phyloP scores from a whole-genome alignment of 2,329 filamentous ascomycete genomes.

The Zarea fungicola region DNA sequence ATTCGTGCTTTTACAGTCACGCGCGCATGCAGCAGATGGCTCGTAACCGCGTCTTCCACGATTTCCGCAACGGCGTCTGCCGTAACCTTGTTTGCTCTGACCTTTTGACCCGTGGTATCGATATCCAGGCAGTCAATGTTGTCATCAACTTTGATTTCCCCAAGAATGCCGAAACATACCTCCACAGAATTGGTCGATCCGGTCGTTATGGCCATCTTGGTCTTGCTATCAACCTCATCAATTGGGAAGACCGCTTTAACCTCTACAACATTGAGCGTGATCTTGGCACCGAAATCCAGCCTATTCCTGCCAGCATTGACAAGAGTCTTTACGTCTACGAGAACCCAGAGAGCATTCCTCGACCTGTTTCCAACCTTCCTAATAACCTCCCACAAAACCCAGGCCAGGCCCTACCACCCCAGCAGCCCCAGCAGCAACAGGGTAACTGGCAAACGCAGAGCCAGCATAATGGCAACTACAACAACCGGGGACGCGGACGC shows the following conservation, averaged over 20 bases:
- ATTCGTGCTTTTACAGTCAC: constrained; percentile 99
- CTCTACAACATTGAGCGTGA: constrained; percentile 98
- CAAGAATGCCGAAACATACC: constrained; percentile 97
- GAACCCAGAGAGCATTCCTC: constrained; percentile 87
- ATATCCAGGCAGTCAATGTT: constrained; percentile 98
- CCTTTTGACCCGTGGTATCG: constrained; percentile 94
- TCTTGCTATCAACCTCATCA: constrained; percentile 97
- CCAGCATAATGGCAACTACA: constrained; percentile 32
- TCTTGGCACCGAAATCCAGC: constrained; percentile 91
- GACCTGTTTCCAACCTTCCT: constrained; percentile 58
- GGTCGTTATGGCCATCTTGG: constrained; percentile 95
- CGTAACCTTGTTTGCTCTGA: constrained; percentile 98
- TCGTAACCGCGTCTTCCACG: constrained; percentile 97
- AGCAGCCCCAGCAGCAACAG: constrained; percentile 27
- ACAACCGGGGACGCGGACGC: constrained; percentile 33
- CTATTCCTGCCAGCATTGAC: constrained; percentile 92
- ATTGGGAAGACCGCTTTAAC: constrained; percentile 98
- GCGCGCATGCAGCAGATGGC: constrained; percentile 96
- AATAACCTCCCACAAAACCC: constrained; percentile 22
- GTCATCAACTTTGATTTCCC: constrained; percentile 99
- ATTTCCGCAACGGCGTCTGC: constrained; percentile 96
- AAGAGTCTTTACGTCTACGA: constrained; percentile 99
- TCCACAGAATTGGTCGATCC: constrained; percentile 96
- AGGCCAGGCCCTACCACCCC: constrained; percentile 23
- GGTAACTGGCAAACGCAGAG: constrained; percentile 39